These are phyloP conservation scores for Pistacia vera DNA, from an alignment of 345 rosid species.

Conservation along the genomic window DNA sequence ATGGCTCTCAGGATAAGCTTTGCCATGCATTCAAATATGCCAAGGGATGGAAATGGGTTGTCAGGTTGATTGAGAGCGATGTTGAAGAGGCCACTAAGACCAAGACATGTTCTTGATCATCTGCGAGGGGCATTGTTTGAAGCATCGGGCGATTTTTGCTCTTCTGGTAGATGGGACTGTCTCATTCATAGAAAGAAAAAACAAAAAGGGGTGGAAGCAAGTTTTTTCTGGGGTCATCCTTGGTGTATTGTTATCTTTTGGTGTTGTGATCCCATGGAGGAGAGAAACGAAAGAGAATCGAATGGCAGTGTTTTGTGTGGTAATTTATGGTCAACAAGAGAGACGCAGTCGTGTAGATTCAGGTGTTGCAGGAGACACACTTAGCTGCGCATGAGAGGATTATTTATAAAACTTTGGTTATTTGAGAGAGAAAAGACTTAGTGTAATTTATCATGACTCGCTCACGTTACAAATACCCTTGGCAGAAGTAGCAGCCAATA, in stretches of 20 bases:
- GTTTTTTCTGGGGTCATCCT: slow-evolving; percentile 33
- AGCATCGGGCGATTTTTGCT: slow-evolving; percentile 49
- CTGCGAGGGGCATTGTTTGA: slow-evolving; percentile 62
- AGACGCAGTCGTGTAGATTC: slow-evolving; percentile 1
- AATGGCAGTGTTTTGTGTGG: slow-evolving; percentile 10
- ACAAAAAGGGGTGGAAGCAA: slow-evolving; percentile 52
- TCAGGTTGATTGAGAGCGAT: slow-evolving; percentile 74
- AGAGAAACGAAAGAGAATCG: not conserved
- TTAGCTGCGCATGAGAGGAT: not conserved
- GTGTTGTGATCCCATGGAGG: slow-evolving; percentile 20
- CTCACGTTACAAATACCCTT: not conserved
- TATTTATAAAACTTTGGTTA: not conserved
- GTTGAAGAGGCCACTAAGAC: slow-evolving; percentile 73
- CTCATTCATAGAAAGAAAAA: slow-evolving; percentile 77
- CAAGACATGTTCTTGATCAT: slow-evolving; percentile 61
- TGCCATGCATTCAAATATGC: slow-evolving; percentile 74
- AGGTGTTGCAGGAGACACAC: slow-evolving; percentile 2
- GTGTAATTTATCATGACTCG: not conserved
- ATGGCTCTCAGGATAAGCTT: slow-evolving; percentile 57
- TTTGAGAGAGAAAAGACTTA: not conserved
- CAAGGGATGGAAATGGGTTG: slow-evolving; percentile 72
- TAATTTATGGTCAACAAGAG: slow-evolving; percentile 9
- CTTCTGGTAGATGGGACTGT: slow-evolving; percentile 47
- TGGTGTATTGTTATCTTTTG: slow-evolving; percentile 4
- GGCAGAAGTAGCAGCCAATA: not conserved